These are phyloP conservation scores for Calvatia gigantea DNA, from an alignment of 768 basidiomycete species.

Conservation along the genomic window DNA sequence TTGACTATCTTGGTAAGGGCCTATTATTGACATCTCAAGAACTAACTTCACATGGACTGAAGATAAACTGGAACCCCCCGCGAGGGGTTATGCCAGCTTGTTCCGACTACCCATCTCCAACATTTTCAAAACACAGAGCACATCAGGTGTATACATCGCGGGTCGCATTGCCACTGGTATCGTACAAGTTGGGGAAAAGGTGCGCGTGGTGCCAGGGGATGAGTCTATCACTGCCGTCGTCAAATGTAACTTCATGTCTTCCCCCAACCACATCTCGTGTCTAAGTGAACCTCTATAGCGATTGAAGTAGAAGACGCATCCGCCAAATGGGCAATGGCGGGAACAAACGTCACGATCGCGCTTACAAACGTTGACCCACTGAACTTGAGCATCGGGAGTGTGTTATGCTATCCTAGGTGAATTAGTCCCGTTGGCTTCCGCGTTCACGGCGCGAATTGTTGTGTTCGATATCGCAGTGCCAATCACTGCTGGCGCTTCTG, in stretches of 20 bases:
- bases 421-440: slow-evolving; percentile 70
- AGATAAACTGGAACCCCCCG: slow-evolving; percentile 83
- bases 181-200: slow-evolving; percentile 86
- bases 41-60: neutral
- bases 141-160: slow-evolving; percentile 70
- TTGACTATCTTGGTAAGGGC: slow-evolving; percentile 75
- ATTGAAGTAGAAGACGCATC: slow-evolving; percentile 80
- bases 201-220: slow-evolving; percentile 89
- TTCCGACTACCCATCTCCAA: slow-evolving; percentile 90
- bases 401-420: slow-evolving; percentile 76
- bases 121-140: slow-evolving; percentile 84
- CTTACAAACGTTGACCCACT: slow-evolving; percentile 82
- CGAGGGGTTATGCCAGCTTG: slow-evolving; percentile 70
- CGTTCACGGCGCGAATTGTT: slow-evolving; percentile 85
- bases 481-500: slow-evolving; percentile 83
- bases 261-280: neutral
- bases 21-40: neutral
- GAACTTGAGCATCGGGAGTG: slow-evolving; percentile 82
- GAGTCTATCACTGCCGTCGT: slow-evolving; percentile 70
- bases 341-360: slow-evolving; percentile 84
- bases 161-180: slow-evolving; percentile 87
- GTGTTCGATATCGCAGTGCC: slow-evolving; percentile 92
- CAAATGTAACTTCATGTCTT: slow-evolving; percentile 42
- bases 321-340: slow-evolving; percentile 86
- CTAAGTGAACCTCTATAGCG: slow-evolving; percentile 38